Percentiles rank a stretch among this genome's conserved stretches.
Evolutionary conservation across 768 basidiomycete genomes (phyloP).

Genomic region (Lactarius hengduanensis): DNA sequence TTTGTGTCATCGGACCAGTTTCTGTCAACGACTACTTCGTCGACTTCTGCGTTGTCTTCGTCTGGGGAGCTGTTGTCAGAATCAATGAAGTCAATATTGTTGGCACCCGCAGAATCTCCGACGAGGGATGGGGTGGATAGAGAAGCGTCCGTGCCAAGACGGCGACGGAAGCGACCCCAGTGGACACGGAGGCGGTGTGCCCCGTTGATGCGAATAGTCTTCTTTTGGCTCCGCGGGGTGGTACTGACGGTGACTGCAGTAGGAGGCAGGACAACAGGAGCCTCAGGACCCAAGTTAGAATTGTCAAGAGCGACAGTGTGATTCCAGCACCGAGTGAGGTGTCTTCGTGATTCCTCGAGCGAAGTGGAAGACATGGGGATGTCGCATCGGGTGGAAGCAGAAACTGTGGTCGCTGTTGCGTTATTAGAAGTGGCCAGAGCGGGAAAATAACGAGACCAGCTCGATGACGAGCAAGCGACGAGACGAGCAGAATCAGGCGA

Average conservation of each 20-base stretch:
- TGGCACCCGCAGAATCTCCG: slow-evolving; percentile 32
- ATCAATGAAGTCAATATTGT: slow-evolving; percentile 32
- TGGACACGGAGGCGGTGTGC: slow-evolving; percentile 38
- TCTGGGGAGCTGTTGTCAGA: slow-evolving; percentile 35
- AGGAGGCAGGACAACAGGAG: slow-evolving; percentile 18
- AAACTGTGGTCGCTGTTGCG: slow-evolving; percentile 11
- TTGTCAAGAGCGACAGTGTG: slow-evolving; percentile 10
- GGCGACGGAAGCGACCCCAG: slow-evolving; percentile 53
- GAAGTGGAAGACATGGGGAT: slow-evolving; percentile 17
- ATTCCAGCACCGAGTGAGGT: not conserved
- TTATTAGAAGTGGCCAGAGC: not conserved
- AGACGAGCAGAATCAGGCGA: not conserved
- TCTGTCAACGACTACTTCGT: slow-evolving; percentile 77
- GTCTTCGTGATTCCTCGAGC: not conserved
- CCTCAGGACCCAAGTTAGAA: slow-evolving; percentile 1
- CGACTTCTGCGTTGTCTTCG: slow-evolving; percentile 47
- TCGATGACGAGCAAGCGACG: slow-evolving; percentile 5
- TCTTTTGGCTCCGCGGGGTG: slow-evolving; percentile 36
- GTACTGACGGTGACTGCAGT: slow-evolving; percentile 27
- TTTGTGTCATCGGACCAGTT: slow-evolving; percentile 61
- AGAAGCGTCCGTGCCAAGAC: slow-evolving; percentile 53
- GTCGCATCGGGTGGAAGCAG: slow-evolving; percentile 25
- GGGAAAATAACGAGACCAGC: slow-evolving; percentile 13
- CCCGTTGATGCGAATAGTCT: slow-evolving; percentile 39
- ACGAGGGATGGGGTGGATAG: slow-evolving; percentile 43